Base-by-base conservation (phyloP, 306 rosid genomes). In the Heteromeles arbutifolia region DNA sequence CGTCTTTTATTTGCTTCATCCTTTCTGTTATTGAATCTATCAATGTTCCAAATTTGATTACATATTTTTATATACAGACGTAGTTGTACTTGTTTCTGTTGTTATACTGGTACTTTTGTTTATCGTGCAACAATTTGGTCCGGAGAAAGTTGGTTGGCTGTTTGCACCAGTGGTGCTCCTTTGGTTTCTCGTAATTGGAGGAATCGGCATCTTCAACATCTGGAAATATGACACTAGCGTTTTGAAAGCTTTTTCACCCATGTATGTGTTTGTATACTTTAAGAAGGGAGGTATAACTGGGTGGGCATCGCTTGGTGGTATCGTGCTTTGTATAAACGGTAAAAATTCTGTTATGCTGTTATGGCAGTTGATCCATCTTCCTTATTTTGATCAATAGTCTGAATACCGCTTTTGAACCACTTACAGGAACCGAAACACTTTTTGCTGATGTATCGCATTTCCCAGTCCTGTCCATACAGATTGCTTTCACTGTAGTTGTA, bases 321-420 rank as follows among this genome's bases (percentile, higher is more conserved):
- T 92, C 66, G 78, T 95, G 92, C 96, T 95, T 81, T 85, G 97
- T 79, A 92, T 95, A 81, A 95, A 95, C 45, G 99, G 99, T 95
- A 83, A 53, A 50, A 29, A 53, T 73, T 28, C 59, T 68, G n/a
- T 22, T 14, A 13, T 3, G 34, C 76, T 58, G 24, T 58, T 58
- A 39, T 37, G 37, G 67, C 8, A 64, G 43, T 64, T 64, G 54
- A 58, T 58, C 56, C 54, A 12, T 72, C 25, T 37, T 57, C 54
- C 11, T 39, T 34, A 19, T 41, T 24, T 24, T 32, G 50, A 11
- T 71, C 41, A 18, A 28, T 70, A 31, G 18, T 70, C 57, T 83
- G 77, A 77, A 67, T 29, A 77, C 44, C 65, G 74, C 41, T 77
- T 53, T 26, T 81, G 73, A 69, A 74, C 77, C 75, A 76, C 76